A percentile compares a stretch with the other conserved stretches of the same genome.
Evolutionary conservation across 202 grass and related monocot genomes (phyloP).

Genomic region (Carex arenaria): DNA sequence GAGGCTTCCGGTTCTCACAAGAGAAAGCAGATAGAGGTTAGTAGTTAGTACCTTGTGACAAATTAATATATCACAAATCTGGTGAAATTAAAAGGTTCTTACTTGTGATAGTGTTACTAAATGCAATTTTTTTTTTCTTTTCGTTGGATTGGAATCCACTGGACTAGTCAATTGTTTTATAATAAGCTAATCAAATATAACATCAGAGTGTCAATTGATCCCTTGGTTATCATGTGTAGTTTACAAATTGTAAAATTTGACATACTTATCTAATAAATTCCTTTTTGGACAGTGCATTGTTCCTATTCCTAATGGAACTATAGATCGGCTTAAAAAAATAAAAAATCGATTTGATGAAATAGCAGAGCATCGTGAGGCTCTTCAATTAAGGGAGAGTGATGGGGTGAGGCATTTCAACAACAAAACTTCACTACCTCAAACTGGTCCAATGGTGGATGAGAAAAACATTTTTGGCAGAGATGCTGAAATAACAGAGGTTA

Average conservation of each 20-base stretch:
- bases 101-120: too few relatives aligned
- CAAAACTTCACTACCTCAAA: not conserved
- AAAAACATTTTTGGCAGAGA: not conserved
- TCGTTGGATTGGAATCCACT: too few relatives aligned
- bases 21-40: not conserved
- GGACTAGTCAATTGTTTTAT: too few relatives aligned
- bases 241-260: not conserved
- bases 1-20: not conserved
- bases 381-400: constrained; percentile 20
- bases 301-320: not conserved
- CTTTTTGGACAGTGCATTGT: not conserved
- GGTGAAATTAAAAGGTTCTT: not conserved
- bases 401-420: not conserved
- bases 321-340: not conserved
- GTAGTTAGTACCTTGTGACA: not conserved
- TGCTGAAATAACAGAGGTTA: not conserved
- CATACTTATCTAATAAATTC: not conserved
- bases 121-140: too few relatives aligned
- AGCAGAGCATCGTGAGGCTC: constrained; percentile 1
- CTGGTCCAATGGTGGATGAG: not conserved
- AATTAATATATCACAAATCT: too few relatives aligned
- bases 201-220: not conserved
- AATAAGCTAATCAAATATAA: too few relatives aligned
- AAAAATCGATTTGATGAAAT: constrained; percentile 24
- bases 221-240: not conserved